Evolutionary conservation across 805 yeast genomes (phyloP).

Genomic region (Kockiozyma suomiensis): DNA sequence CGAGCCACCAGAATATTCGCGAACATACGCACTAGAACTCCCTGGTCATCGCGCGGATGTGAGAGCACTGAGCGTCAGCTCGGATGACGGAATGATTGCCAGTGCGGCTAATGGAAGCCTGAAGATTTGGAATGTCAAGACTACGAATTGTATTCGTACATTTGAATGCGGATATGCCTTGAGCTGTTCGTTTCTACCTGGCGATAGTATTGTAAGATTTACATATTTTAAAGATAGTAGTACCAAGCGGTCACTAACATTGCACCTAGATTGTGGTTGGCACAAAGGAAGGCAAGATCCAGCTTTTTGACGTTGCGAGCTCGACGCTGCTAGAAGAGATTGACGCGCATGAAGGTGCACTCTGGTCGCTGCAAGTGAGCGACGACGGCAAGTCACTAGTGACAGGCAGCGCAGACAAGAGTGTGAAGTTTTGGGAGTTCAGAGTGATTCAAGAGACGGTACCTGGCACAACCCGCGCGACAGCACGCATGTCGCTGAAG

Average conservation of each 20-base stretch:
- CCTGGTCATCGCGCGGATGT: constrained; percentile 91
- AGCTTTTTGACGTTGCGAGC: constrained; percentile 81
- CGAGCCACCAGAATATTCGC: constrained; percentile 41
- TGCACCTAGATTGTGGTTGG: constrained; percentile 78
- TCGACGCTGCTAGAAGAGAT: constrained; percentile 71
- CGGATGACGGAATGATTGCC: constrained; percentile 76
- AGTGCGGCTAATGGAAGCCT: constrained; percentile 89
- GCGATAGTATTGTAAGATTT: constrained; percentile 64
- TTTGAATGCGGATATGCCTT: constrained; percentile 88
- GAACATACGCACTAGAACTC: constrained; percentile 63
- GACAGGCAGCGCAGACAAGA: constrained; percentile 93
- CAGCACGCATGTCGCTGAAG: constrained; percentile 59
- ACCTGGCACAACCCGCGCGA: constrained; percentile 63
- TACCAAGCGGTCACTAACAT: too few species aligned
- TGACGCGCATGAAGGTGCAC: constrained; percentile 79
- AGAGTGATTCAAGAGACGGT: constrained; percentile 63
- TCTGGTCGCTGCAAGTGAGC: constrained; percentile 88
- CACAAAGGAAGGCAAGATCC: constrained; percentile 81
- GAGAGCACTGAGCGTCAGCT: constrained; percentile 77
- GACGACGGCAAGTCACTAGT: constrained; percentile 82
- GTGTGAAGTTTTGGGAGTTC: constrained; percentile 87
- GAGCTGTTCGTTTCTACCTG: constrained; percentile 81
- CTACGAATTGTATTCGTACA: constrained; percentile 76
- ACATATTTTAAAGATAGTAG: too few species aligned
- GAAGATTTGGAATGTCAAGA: constrained; percentile 82